Evolutionary conservation across 352 stramenopile genomes (phyloP), one percentile per base, ranked within the genome.

Genomic region (Blastocystis sp.): DNA sequence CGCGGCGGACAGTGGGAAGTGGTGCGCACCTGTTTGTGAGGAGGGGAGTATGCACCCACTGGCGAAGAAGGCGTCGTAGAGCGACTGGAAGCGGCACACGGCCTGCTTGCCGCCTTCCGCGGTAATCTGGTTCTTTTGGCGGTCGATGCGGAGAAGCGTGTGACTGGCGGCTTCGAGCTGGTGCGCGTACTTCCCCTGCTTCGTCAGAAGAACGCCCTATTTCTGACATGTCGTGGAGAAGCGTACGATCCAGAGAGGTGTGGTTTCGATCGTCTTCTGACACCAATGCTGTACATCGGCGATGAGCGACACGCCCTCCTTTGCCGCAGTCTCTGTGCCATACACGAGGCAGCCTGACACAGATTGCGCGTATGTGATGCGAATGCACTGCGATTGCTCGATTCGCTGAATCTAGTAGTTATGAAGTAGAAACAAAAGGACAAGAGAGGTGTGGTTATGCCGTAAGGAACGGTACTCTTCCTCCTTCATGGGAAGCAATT

Each of bases 401-500:
- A 76, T 56, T 23, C 14, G 7, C 19, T 7, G 38, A 19, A 76
- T 21, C 65, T 76, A 76, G 9, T 4, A 34, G 7, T 48, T 14
- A n/a, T 43, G 34, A 38, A 76, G 34, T 11, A 52, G 5, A 4
- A 5, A 41, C 41, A 21, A n/a, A 41, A n/a, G 10, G 10, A 76
- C 65, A 9, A 53, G 65, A 28, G 10, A 38, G 9, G 65, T 53
- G n/a, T 76, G 65, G 9, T 76, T 76, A n/a, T 38, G 0, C 43
- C 43, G 65, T 19, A 76, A 9, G 9, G 7, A 23, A 19, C 38
- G 10, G n/a, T 59, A 76, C 10, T 17, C 17, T 19, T 43, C n/a
- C 38, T 76, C 65, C 65, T 76, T 76, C 38, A 76, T 52, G 10
- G 41, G 17, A 19, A 76, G 9, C 43, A 41, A n/a, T 38, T 76